A percentile compares a stretch with the other conserved stretches of the same genome.
phyloP scores from a whole-genome alignment of 257 asterid genomes.

The Gentiana straminea region DNA sequence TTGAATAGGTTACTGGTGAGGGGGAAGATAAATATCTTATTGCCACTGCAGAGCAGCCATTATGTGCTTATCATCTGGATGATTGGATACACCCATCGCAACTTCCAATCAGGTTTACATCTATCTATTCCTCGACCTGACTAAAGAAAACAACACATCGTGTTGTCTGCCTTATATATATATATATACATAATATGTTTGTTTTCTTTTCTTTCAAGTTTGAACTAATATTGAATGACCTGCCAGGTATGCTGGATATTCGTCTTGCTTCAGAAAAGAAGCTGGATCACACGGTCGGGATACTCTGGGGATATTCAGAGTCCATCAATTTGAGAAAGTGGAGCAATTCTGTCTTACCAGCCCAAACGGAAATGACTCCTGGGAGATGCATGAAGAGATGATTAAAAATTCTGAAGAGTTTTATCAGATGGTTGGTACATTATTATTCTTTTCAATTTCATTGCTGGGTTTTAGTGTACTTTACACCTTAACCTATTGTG shows the following conservation, averaged over 20 bases:
- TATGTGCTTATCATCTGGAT: constrained; percentile 84
- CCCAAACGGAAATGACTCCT: constrained; percentile 71
- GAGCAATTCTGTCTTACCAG: constrained; percentile 85
- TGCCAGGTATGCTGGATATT: constrained; percentile 82
- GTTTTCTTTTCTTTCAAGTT: not conserved
- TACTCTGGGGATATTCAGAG: constrained; percentile 87
- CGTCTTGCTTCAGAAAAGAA: constrained; percentile 90
- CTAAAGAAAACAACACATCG: not conserved
- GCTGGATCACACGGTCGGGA: constrained; percentile 98
- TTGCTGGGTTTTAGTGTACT: no score
- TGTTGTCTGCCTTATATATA: no score
- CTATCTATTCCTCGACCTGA: constrained; percentile 4
- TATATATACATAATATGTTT: not conserved
- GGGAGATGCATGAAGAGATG: constrained; percentile 99
- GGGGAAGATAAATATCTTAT: constrained; percentile 94
- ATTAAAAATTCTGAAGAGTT: constrained; percentile 80
- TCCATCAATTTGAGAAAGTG: constrained; percentile 88
- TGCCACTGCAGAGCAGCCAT: constrained; percentile 95
- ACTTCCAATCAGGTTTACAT: constrained; percentile 57
- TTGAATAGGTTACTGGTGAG: constrained; percentile 79
- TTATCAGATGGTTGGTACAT: constrained; percentile 69
- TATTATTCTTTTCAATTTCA: no score
- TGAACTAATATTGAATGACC: constrained; percentile 5
- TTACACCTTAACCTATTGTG: not conserved
- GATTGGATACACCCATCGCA: constrained; percentile 91